Evolutionary conservation across 257 asterid genomes (phyloP).

Genomic region (Fraxinus americana): DNA sequence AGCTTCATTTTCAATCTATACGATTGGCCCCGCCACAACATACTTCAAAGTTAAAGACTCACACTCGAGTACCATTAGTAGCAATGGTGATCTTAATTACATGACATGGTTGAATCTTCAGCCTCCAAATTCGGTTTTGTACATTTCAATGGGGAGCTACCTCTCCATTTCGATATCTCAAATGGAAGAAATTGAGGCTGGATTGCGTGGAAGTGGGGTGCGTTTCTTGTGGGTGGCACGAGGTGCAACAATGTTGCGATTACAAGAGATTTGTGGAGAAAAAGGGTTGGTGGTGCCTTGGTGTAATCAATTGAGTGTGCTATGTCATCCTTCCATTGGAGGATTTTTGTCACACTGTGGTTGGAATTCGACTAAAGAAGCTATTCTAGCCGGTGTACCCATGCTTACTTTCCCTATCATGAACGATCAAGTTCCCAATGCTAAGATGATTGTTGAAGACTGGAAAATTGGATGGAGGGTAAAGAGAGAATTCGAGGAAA

Average conservation of each 20-base stretch:
- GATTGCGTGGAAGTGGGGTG: conserved; percentile 44
- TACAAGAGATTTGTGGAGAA: conserved; percentile 19
- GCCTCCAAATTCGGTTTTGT: conserved; percentile 50
- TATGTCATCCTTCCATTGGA: conserved; percentile 43
- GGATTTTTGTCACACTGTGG: conserved; percentile 59
- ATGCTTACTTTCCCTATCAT: conserved; percentile 50
- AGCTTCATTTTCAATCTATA: conserved; percentile 33
- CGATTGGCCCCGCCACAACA: conserved; percentile 50
- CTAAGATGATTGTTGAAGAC: conserved; percentile 56
- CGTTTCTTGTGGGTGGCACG: conserved; percentile 61
- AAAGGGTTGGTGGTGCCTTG: conserved; percentile 60
- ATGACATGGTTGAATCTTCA: conserved; percentile 54
- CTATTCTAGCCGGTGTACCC: conserved; percentile 48
- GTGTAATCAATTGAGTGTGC: conserved; percentile 64
- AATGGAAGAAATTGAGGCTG: conserved; percentile 47
- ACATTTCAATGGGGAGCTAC: conserved; percentile 64
- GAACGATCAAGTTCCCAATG: conserved; percentile 54
- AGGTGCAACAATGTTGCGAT: conserved; percentile 15
- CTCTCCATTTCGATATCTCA: conserved; percentile 44
- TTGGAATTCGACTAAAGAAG: conserved; percentile 76
- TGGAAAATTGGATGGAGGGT: conserved; percentile 65
- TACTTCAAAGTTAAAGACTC: conserved; percentile 1
- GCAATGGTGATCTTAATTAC: conserved; percentile 5
- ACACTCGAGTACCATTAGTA: not conserved
- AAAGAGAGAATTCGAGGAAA: conserved; percentile 32